A percentile compares a stretch with the other conserved stretches of the same genome.
Evolutionary conservation across 257 asterid genomes (phyloP).

Genomic region (Rehmannia glutinosa): DNA sequence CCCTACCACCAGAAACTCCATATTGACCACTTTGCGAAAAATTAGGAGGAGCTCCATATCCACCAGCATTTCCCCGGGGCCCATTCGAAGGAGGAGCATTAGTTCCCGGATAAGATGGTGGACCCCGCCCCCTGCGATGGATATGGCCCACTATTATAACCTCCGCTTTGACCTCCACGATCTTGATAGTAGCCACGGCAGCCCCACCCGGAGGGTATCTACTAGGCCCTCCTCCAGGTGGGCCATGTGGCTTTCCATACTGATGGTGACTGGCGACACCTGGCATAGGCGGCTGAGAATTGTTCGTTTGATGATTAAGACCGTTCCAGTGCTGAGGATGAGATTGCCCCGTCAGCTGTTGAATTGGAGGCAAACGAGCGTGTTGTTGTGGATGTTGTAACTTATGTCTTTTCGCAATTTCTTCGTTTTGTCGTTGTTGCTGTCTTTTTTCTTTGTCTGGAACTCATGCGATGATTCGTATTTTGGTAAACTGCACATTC

Average conservation of each 20-base stretch:
- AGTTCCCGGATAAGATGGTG: constrained; percentile 59
- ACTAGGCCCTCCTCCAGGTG: constrained; percentile 69
- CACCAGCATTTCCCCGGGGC: constrained; percentile 59
- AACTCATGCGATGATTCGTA: constrained; percentile 95
- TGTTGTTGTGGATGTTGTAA: constrained; percentile 78
- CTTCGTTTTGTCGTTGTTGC: constrained; percentile 85
- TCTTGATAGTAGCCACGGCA: constrained; percentile 70
- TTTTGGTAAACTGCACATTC: constrained; percentile 63
- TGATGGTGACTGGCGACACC: constrained; percentile 65
- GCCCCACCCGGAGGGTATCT: constrained; percentile 71
- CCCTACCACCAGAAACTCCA: constrained; percentile 71
- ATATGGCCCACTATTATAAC: constrained; percentile 48
- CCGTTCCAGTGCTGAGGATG: constrained; percentile 68
- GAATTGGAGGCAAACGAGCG: constrained; percentile 81
- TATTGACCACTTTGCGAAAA: constrained; percentile 68
- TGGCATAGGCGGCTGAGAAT: constrained; percentile 50
- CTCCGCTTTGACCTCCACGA: constrained; percentile 69
- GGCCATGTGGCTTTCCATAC: constrained; percentile 78
- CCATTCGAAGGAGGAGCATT: constrained; percentile 43
- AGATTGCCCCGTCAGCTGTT: constrained; percentile 63
- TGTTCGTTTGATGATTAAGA: constrained; percentile 51
- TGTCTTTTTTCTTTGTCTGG: constrained; percentile 93
- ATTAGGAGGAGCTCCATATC: constrained; percentile 65
- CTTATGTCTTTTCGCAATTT: constrained; percentile 82
- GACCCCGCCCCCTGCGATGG: constrained; percentile 73